phyloP scores from a whole-genome alignment of 1,284 basidiomycete genomes.

The Apiotrichum domesticum region DNA sequence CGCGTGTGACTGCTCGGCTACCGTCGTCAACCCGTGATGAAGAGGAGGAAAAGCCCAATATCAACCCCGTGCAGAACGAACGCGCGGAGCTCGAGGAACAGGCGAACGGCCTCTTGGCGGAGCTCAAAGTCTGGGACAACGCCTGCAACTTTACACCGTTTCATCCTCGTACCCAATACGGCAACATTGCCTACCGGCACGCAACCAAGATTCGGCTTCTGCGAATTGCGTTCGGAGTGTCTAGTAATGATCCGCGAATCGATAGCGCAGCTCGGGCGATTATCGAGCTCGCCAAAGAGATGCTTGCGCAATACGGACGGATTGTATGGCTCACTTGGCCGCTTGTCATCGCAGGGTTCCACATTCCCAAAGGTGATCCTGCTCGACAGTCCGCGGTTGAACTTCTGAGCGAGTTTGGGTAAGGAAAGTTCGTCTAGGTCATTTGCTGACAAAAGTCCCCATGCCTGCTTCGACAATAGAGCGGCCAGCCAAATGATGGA shows the following conservation, averaged over 20 bases:
- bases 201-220: constrained; percentile 36
- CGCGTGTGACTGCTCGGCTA: constrained; percentile 16
- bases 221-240: constrained; percentile 34
- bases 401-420: constrained; percentile 39
- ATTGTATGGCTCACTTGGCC: constrained; percentile 45
- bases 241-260: constrained; percentile 33
- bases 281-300: constrained; percentile 39
- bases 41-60: not conserved
- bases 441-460: constrained; percentile 18
- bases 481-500: constrained; percentile 26
- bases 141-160: constrained; percentile 37
- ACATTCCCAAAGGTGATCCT: constrained; percentile 34
- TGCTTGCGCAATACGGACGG: constrained; percentile 34
- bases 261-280: constrained; percentile 30
- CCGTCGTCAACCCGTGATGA: not conserved
- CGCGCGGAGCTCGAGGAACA: constrained; percentile 22
- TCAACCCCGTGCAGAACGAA: constrained; percentile 6
- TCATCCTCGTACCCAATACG: constrained; percentile 39
- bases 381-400: constrained; percentile 28
- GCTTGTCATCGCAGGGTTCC: constrained; percentile 39
- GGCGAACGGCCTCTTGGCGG: constrained; percentile 33
- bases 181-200: constrained; percentile 40
- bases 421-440: constrained; percentile 6
- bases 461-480: constrained; percentile 42
- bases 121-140: constrained; percentile 39